phyloP scores from a whole-genome alignment of 2,329 filamentous ascomycete species.

The Aotearoamyces nothofagi region DNA sequence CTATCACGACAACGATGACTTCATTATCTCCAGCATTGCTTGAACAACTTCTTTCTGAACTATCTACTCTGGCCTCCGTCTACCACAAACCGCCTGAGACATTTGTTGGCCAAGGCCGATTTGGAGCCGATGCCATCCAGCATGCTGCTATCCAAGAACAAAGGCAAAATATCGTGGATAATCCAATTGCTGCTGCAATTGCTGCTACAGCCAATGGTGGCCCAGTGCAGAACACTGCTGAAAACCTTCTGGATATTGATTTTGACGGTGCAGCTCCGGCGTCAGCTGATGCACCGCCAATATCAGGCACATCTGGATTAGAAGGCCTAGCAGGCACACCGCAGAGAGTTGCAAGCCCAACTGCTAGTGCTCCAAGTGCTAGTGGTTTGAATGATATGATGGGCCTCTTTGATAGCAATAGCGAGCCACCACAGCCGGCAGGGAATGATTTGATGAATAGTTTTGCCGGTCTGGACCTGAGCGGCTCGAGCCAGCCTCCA shows the following conservation, averaged over 20 bases:
- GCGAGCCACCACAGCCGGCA: constrained; percentile 18
- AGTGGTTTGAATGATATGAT: constrained; percentile 72
- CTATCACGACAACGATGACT: constrained; percentile 87
- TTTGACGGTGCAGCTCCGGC: constrained; percentile 89
- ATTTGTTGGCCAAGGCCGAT: constrained; percentile 92
- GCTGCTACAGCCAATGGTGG: constrained; percentile 47
- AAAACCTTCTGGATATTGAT: constrained; percentile 92
- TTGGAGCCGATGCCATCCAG: constrained; percentile 87
- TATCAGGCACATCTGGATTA: constrained; percentile 30
- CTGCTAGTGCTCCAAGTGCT: constrained; percentile 20
- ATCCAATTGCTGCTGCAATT: constrained; percentile 80
- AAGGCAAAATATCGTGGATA: constrained; percentile 79
- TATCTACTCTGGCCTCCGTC: constrained; percentile 90
- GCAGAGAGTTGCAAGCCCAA: constrained; percentile 51
- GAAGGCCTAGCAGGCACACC: constrained; percentile 48
- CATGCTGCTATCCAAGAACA: constrained; percentile 94
- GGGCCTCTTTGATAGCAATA: constrained; percentile 42
- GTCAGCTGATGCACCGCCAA: constrained; percentile 54
- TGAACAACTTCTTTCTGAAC: constrained; percentile 77
- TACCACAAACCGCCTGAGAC: constrained; percentile 98
- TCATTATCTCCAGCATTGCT: constrained; percentile 71
- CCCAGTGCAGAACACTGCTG: constrained; percentile 59
- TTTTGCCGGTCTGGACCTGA: constrained; percentile 68
- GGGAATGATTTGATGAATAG: constrained; percentile 48
- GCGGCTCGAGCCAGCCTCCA: constrained; percentile 46